Conservation (phyloP, 768 basidiomycete genomes). For the Xerocomellus dryophilus region DNA sequence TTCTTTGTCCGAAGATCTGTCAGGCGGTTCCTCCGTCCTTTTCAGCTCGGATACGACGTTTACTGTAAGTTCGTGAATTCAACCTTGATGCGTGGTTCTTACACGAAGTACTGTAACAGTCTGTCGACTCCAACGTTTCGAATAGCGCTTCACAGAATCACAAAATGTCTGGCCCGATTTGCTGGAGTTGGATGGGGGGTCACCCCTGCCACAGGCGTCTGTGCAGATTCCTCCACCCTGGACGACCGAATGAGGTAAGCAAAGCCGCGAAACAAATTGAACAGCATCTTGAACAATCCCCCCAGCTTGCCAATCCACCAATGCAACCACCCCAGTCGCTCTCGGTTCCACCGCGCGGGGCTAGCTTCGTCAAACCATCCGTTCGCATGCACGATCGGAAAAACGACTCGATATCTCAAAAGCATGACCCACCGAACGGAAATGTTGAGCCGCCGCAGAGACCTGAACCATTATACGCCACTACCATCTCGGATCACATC, state of each 20-base stretch:
- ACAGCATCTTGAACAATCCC: neutral
- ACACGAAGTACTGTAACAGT: conserved; percentile 9
- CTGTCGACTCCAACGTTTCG: conserved; percentile 16
- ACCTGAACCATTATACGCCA: conserved; percentile 21
- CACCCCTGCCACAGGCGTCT: fast-evolving
- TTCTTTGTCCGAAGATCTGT: conserved; percentile 21
- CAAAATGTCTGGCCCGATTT: neutral
- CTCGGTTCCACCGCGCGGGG: neutral
- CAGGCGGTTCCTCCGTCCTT: conserved; percentile 6
- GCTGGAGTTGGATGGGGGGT: conserved; percentile 1
- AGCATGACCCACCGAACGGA: neutral
- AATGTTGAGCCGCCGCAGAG: conserved; percentile 2
- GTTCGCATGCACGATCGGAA: neutral
- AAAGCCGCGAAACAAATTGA: neutral
- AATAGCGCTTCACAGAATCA: neutral
- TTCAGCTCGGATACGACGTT: conserved; percentile 18
- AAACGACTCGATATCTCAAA: neutral
- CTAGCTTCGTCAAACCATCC: neutral
- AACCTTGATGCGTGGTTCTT: neutral
- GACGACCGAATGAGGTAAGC: conserved; percentile 11
- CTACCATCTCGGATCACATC: conserved; percentile 52
- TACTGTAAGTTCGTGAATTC: conserved; percentile 13
- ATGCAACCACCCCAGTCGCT: neutral
- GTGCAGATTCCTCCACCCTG: conserved; percentile 13
- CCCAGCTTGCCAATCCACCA: neutral